Percentiles rank a stretch among this genome's conserved stretches.
phyloP scores from a whole-genome alignment of 163 green algal species.

The Prototheca stagnorum region DNA sequence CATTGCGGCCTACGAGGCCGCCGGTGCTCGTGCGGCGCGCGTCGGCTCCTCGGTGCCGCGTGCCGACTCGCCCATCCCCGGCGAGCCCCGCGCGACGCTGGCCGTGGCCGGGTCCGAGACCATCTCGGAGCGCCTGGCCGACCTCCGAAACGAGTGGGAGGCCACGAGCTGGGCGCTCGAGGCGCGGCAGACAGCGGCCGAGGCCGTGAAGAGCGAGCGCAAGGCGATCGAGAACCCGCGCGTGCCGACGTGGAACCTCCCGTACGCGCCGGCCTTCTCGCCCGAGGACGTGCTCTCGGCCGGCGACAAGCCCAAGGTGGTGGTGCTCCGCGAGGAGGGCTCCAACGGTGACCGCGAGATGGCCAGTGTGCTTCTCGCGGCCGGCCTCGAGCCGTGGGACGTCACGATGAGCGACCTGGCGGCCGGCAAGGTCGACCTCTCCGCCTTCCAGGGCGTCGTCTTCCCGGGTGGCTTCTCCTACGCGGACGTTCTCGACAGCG shows the following conservation, averaged over 20 bases:
- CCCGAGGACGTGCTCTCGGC: conserved; percentile 34
- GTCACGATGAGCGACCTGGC: conserved; percentile 92
- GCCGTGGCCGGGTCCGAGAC: conserved; percentile 14
- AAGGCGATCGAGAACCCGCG: conserved; percentile 28
- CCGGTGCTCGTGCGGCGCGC: conserved; percentile 38
- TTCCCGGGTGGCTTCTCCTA: conserved; percentile 97
- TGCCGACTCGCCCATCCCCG: conserved; percentile 5
- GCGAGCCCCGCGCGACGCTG: too few relatives aligned
- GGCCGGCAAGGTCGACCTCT: conserved; percentile 48
- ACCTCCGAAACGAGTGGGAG: conserved; percentile 83
- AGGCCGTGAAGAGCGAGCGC: conserved; percentile 67
- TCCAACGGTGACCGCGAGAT: conserved; percentile 97
- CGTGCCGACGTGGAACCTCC: conserved; percentile 64
- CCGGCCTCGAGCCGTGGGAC: conserved; percentile 92
- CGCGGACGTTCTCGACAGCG: conserved; percentile 89
- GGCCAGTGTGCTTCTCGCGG: conserved; percentile 64
- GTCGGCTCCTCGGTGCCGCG: conserved; percentile 36
- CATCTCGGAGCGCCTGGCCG: conserved; percentile 18
- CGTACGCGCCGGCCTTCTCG: conserved; percentile 61
- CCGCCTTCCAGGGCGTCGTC: conserved; percentile 72
- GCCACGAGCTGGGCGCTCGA: conserved; percentile 85
- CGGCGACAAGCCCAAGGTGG: conserved; percentile 40
- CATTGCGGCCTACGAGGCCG: conserved; percentile 42
- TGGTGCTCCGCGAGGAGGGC: conserved; percentile 86
- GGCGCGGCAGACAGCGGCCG: conserved; percentile 54